These are phyloP conservation scores for Penicillium ochrochloron DNA, from an alignment of 495 filamentous ascomycete genomes.

Conservation along the genomic window DNA sequence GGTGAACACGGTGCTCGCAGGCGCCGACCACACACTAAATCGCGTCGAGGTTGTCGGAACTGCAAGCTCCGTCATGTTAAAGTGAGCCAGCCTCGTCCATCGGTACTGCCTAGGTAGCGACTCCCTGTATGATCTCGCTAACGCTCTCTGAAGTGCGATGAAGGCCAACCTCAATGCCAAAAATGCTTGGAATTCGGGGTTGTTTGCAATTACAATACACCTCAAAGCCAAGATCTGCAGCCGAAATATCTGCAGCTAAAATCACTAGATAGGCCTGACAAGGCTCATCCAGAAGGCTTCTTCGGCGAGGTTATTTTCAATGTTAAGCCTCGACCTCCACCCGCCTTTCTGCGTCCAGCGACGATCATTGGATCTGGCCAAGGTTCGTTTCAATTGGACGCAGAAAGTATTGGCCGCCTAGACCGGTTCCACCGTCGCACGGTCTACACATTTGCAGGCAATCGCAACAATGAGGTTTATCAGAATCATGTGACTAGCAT, in stretches of 20 bases:
- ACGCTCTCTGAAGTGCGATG: conserved; percentile 40
- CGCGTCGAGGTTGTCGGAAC: conserved; percentile 45
- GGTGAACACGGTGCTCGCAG: conserved; percentile 5
- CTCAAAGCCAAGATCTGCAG: conserved; percentile 34
- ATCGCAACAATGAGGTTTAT: conserved; percentile 22
- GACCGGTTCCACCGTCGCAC: conserved; percentile 37
- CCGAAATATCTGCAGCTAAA: conserved; percentile 34
- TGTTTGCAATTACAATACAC: conserved; percentile 40
- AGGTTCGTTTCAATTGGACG: conserved; percentile 30
- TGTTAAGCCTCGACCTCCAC: conserved; percentile 4
- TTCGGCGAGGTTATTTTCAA: conserved; percentile 18
- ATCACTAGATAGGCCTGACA: conserved; percentile 8
- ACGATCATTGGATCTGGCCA: conserved; percentile 20
- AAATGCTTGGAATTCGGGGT: conserved; percentile 42
- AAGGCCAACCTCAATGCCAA: conserved; percentile 40
- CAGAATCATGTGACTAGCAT: conserved; percentile 18
- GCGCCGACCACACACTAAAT: conserved; percentile 36
- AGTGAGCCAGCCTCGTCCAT: conserved; percentile 30
- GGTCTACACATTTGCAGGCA: conserved; percentile 32
- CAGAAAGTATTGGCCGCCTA: conserved; percentile 32
- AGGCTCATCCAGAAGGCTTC: conserved; percentile 12
- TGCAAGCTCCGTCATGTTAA: conserved; percentile 50
- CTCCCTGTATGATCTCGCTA: background rate
- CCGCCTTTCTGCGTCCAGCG: background rate
- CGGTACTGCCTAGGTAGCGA: background rate